These are phyloP conservation scores for Tolypocladium tundrense DNA, from an alignment of 2,329 filamentous ascomycete species.

Conservation along the genomic window DNA sequence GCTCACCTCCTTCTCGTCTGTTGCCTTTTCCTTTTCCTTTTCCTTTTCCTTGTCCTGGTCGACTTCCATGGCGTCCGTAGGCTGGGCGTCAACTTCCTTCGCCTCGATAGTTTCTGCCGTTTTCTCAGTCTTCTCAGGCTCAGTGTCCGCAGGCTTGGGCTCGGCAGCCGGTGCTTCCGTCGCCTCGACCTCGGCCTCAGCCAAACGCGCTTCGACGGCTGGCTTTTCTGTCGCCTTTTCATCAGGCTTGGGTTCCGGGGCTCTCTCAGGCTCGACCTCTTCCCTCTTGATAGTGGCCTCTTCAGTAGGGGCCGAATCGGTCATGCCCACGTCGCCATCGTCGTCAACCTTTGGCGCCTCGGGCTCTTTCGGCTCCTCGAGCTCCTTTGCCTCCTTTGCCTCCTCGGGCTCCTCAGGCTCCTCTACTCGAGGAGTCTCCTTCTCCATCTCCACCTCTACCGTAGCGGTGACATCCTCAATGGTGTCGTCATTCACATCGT, in stretches of 20 bases:
- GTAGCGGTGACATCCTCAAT: constrained; percentile 30
- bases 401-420: constrained; percentile 3
- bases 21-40: constrained; percentile 11
- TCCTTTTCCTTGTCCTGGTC: constrained; percentile 18
- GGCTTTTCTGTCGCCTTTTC: constrained; percentile 17
- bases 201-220: constrained; percentile 3
- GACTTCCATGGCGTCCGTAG: constrained; percentile 22
- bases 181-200: constrained; percentile 3
- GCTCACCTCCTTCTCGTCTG: constrained; percentile 15
- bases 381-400: neutral
- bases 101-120: constrained; percentile 9
- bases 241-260: constrained; percentile 19
- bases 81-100: constrained; percentile 3
- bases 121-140: constrained; percentile 12
- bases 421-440: constrained; percentile 11
- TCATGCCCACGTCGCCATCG: constrained; percentile 44
- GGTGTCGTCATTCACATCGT: constrained; percentile 29
- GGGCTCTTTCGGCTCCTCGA: constrained; percentile 4
- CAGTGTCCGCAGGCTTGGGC: constrained; percentile 10
- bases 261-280: constrained; percentile 22
- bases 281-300: constrained; percentile 29
- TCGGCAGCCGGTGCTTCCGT: constrained; percentile 6
- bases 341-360: constrained; percentile 27
- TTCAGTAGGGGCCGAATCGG: constrained; percentile 21
- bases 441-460: constrained; percentile 16